phyloP scores from a whole-genome alignment of 306 rosid species.

The Prunus persica region Prunus_persica_NCBIv2 NC_034011.1:21782001-21782500 shows the following conservation, averaged over 20 bases:
- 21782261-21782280: constrained; percentile 3
- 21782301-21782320: constrained; percentile 27
- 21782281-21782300: constrained; percentile 20
- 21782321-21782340: constrained; percentile 10
- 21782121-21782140: too few species aligned
- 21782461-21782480: too few species aligned
- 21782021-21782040: too few species aligned
- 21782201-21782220: constrained; percentile 4
- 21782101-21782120: too few species aligned
- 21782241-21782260: constrained; percentile 24
- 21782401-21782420: background rate
- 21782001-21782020: too few species aligned
- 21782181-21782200: constrained; percentile 24
- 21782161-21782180: constrained; percentile 16
- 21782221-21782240: constrained; percentile 33
- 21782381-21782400: constrained; percentile 1
- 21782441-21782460: too few species aligned
- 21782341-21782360: constrained; percentile 2
- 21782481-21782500: too few species aligned
- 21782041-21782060: too few species aligned
- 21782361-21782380: constrained; percentile 11
- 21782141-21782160: constrained; percentile 24
- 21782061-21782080: too few species aligned
- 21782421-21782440: background rate
- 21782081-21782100: too few species aligned